Percentiles rank a stretch among this genome's conserved stretches.
These are phyloP conservation scores for Monosporozyma servazzii DNA, from an alignment of 805 yeast species.

Conservation along the genomic window DNA sequence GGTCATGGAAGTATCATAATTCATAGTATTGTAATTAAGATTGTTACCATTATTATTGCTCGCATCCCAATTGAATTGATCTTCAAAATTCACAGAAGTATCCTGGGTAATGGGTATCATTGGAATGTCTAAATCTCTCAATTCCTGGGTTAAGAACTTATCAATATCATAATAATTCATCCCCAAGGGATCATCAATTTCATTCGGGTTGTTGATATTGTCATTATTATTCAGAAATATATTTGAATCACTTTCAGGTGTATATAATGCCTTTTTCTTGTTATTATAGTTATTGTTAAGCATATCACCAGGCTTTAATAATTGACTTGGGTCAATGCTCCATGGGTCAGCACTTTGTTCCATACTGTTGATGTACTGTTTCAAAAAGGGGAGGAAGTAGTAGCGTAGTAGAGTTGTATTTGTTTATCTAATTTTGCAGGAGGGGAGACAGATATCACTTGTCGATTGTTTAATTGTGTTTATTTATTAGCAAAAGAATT, in stretches of 20 bases:
- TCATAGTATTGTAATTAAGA: conserved; percentile 2
- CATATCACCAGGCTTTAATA: not conserved
- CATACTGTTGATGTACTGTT: not conserved
- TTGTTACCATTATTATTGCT: conserved; percentile 6
- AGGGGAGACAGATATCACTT: not conserved
- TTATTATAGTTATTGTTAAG: conserved; percentile 1
- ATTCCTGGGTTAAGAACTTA: conserved; percentile 46
- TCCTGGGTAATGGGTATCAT: conserved; percentile 15
- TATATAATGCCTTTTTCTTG: not conserved
- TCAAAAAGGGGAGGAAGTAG: not conserved
- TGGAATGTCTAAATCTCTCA: conserved; percentile 59
- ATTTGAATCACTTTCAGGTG: not conserved
- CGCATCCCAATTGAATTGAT: not conserved
- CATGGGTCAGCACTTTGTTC: conserved; percentile 2
- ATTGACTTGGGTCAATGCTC: conserved; percentile 1
- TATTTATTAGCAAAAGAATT: not conserved
- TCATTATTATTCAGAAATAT: not conserved
- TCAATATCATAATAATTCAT: conserved; percentile 46
- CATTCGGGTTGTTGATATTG: not conserved
- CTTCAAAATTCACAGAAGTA: not conserved
- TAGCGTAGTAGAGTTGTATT: not conserved
- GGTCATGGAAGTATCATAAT: not conserved
- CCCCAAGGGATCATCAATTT: conserved; percentile 8
- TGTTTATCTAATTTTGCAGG: not conserved
- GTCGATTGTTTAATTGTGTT: not conserved